Conservation (phyloP, 306 rosid species). For the Malus sylvestris region DNA sequence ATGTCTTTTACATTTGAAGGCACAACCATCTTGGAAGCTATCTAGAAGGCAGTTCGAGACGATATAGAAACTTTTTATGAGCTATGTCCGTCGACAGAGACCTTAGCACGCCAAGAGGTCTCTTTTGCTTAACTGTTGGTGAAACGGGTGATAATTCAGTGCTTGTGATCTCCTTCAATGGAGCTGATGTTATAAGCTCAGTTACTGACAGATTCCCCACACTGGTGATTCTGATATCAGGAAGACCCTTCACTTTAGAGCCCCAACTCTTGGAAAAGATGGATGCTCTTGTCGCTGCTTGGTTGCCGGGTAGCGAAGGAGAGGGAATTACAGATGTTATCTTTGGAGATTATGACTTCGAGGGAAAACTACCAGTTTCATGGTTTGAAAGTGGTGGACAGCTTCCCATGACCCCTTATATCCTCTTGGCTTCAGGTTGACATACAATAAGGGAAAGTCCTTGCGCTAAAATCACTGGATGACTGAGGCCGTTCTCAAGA, state of each 20-base stretch:
- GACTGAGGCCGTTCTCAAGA: background rate
- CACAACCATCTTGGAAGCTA: constrained; percentile 76
- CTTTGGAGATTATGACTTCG: constrained; percentile 64
- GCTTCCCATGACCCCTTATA: constrained; percentile 56
- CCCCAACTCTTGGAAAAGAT: constrained; percentile 51
- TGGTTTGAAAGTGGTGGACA: constrained; percentile 61
- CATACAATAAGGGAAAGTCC: constrained; percentile 18
- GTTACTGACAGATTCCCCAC: constrained; percentile 69
- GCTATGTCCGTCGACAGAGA: constrained; percentile 40
- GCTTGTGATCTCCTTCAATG: constrained; percentile 54
- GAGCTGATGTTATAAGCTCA: constrained; percentile 43
- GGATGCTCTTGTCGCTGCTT: constrained; percentile 74
- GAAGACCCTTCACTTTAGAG: constrained; percentile 69
- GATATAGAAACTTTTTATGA: constrained; percentile 55
- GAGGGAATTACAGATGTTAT: constrained; percentile 70
- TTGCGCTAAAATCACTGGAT: background rate
- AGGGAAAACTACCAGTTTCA: constrained; percentile 67
- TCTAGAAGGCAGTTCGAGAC: constrained; percentile 51
- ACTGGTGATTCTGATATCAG: constrained; percentile 68
- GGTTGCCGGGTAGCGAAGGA: constrained; percentile 92
- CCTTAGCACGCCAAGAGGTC: constrained; percentile 41
- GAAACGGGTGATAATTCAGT: constrained; percentile 60
- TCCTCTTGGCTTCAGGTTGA: constrained; percentile 66
- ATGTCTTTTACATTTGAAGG: constrained; percentile 34
- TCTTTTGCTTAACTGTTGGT: constrained; percentile 70